Base-by-base conservation (phyloP, 345 rosid species). In the Eutrema yunnanense region DNA sequence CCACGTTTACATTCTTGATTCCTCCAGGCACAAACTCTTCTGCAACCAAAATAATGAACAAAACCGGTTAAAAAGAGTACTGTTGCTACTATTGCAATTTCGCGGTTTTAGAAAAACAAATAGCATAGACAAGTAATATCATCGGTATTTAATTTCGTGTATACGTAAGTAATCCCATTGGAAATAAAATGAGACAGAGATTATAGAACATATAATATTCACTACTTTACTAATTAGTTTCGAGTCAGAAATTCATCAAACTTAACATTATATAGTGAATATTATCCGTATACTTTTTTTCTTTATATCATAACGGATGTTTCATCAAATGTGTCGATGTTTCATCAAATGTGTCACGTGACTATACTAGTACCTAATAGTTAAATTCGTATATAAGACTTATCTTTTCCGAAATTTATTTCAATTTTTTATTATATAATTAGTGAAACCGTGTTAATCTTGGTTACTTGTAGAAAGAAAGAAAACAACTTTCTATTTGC, bases 391-490 rank as follows among this genome's bases (percentile, higher is more conserved):
- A 32, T 36, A 36, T 5, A n/a, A 27, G 19, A 48, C 19, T 36
- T 22, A 0, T 60, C 5, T 19, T 16, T 42, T 62, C 8, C 10
- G 8, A 32, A 1, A 10, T 26, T 12, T 16, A 7, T 10, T 26
- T 19, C 12, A 7, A 32, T 3, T 0, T 2, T 43, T 50, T 12
- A 22, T 49, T 9, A 0, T 12, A 49, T 49, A 40, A 74, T 40
- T 22, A 36, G 12, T n/a, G 69, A 52, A 60, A 33, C 32, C 58
- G 13, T 36, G 51, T 44, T 33, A 69, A 14, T 37, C 2, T 48
- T 65, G 55, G 61, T 65, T 56, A 64, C 68, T 77, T 57, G 55
- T 57, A 11, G 61, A 57, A 71, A 14, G 55, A 64, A 65, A 40
- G 55, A 71, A 77, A 64, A 48, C 57, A 42, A 41, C 57, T 65